Evolutionary conservation across 176 grass and related monocot genomes (phyloP), one percentile per base, ranked within the genome.

Genomic region (Triticum dicoccoides): DNA sequence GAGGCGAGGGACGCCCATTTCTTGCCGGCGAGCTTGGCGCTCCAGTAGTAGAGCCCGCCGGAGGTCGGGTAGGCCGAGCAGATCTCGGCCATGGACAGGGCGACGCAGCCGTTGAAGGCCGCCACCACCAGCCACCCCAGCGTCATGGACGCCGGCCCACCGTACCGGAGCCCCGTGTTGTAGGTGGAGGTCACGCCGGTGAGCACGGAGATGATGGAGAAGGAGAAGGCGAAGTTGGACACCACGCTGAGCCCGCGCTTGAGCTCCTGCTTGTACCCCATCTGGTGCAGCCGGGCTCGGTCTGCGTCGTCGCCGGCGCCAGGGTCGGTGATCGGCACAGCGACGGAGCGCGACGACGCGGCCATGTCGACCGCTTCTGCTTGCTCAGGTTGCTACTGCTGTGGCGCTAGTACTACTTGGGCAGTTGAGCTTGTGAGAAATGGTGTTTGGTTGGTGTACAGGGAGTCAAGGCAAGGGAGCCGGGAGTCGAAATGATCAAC

Each of bases 41-140:
- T 97, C 95, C 95, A 97, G 77, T 92, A 97, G 86, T 97, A 97
- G 4, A 97, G 84, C 1, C 95, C 95, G 17, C 92, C 95, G 9
- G 95, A 92, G 38, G 95, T 94, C 38, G 92, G 95, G 82, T 91
- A 97, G 0, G 95, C 87, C 0, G 95, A 97, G 92, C 95, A 97
- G 61, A 97, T 94, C 86, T 97, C 95, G 0, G 90, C 95, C 95
- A 97, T 94, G 42, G 95, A 94, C 30, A 97, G 63, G 0, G 89
- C 92, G 0, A 97, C 68, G 18, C 85, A 89, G 42, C 58, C 70
- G 37, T 89, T 92, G 81, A 97, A 94, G 0, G 8, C 0, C 1
- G 82, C 76, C 10, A 93, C 91, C 1, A 81, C 85, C 3, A 93
- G 42, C 91, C 91, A 93, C 2, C 91, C 91, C 15, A 93, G 47